Evolutionary conservation across 179 eudicot species (phyloP), one percentile per base, ranked within the genome.

Genomic region (Beta lomatogona): DNA sequence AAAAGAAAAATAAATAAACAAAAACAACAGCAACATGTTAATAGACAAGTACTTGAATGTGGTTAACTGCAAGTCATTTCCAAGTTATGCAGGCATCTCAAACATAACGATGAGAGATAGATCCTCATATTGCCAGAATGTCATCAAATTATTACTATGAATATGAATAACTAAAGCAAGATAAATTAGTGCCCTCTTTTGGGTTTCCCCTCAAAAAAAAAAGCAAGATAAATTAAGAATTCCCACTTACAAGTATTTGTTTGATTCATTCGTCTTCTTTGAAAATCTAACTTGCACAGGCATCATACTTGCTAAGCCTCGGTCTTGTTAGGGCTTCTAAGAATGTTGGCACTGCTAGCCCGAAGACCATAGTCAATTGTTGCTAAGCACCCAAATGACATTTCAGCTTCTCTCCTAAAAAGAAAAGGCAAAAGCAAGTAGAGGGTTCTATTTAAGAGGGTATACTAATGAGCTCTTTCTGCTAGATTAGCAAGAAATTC

Each of bases 351-450:
- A 48, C 55, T 45, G 57, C 28, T 55, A 45, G 55, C 74, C 74
- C n/a, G 4, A 71, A 71, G 28, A 71, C 46, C 74, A n/a, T 46
- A 21, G 16, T 25, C 54, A 18, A 48, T 9, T 19, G 46, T 48
- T 48, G 74, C 74, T 71, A 46, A 71, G 55, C 4, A 71, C 31
- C 31, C 73, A 69, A 71, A 71, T 19, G 25, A 71, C 74, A 46
- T 71, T 67, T 71, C 18, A 8, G 16, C 74, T 71, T 48, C 31
- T 48, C 57, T 71, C 31, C 54, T 46, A 69, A 69, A 68, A 71
- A 71, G 6, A 21, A 67, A 71, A 70, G 46, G 46, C 9, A 21
- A 67, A 71, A 44, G 74, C 57, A 71, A 71, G 54, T 25, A 19
- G 5, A 69, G 25, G 73, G 53, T 41, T 44, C 21, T 69, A 45